A percentile compares a stretch with the other conserved stretches of the same genome.
These are phyloP conservation scores for Lentinula sp. DNA, from an alignment of 768 basidiomycete genomes.

Conservation along the genomic window DNA sequence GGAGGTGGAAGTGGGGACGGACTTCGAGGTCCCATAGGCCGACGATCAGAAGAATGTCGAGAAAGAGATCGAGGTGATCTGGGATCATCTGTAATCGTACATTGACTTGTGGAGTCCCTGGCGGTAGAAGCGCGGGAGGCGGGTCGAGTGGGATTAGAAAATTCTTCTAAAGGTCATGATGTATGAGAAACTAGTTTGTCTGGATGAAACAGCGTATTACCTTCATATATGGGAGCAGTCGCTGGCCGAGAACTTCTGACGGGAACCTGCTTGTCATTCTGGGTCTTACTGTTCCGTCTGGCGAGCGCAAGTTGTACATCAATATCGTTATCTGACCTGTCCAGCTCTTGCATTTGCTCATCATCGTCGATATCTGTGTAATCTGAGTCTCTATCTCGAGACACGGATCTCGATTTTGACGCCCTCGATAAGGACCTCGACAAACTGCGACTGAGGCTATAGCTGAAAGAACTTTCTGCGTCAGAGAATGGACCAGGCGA, in stretches of 20 bases:
- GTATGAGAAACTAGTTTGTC: constrained; percentile 5
- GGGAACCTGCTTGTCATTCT: constrained; percentile 42
- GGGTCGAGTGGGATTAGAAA: constrained; percentile 47
- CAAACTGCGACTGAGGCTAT: constrained; percentile 26
- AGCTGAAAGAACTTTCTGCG: constrained; percentile 42
- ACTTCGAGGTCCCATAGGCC: constrained; percentile 69
- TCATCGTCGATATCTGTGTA: constrained; percentile 44
- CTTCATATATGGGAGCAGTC: constrained; percentile 77
- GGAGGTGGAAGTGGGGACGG: constrained; percentile 61
- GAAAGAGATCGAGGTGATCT: constrained; percentile 39
- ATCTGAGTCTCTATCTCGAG: constrained; percentile 32
- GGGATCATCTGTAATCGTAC: constrained; percentile 34
- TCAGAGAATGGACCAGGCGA: constrained; percentile 39
- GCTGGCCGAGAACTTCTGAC: constrained; percentile 38
- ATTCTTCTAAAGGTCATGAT: constrained; percentile 42
- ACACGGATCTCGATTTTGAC: constrained; percentile 35
- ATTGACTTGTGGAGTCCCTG: constrained; percentile 31
- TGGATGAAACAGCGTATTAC: constrained; percentile 27
- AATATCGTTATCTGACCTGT: constrained; percentile 73
- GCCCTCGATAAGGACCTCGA: constrained; percentile 26
- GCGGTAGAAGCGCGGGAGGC: constrained; percentile 44
- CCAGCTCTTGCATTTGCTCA: constrained; percentile 34
- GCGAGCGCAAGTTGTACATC: constrained; percentile 77
- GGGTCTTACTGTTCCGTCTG: constrained; percentile 76
- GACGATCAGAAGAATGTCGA: constrained; percentile 46